phyloP scores from a whole-genome alignment of 768 basidiomycete species.

The Mycena albidolilacea region DNA sequence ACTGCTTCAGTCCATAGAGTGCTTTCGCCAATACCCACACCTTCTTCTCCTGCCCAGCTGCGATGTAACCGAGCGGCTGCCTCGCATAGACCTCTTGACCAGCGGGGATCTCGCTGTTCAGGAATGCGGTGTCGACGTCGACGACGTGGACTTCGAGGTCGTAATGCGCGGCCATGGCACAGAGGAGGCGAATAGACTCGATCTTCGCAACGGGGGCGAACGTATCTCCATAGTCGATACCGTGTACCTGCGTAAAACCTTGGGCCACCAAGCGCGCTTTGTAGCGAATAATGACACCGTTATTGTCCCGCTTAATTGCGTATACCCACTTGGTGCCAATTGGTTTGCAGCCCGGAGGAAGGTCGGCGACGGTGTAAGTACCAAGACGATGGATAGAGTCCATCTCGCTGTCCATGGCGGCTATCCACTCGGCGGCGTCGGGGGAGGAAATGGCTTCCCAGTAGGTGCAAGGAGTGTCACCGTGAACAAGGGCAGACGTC shows the following conservation, averaged over 20 bases:
- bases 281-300: not conserved
- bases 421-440: not conserved
- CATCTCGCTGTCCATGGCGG: not conserved
- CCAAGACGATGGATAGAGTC: not conserved
- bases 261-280: slow-evolving; percentile 5
- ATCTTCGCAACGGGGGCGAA: not conserved
- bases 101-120: not conserved
- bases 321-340: slow-evolving; percentile 1
- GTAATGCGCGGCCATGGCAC: not conserved
- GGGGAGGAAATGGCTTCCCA: not conserved
- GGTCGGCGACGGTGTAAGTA: not conserved
- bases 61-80: not conserved
- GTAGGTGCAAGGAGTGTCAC: not conserved
- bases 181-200: not conserved
- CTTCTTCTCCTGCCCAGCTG: slow-evolving; percentile 4
- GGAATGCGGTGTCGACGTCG: slow-evolving; percentile 1
- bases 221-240: not conserved
- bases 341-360: not conserved
- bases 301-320: not conserved
- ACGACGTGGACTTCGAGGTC: slow-evolving; percentile 1
- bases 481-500: not conserved
- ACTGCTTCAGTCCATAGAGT: not conserved
- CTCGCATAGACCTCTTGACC: not conserved
- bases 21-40: not conserved
- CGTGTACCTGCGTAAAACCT: slow-evolving; percentile 2